Evolutionary conservation across 179 eudicot genomes (phyloP), one percentile per base, ranked within the genome.

Genomic region (Amaranthus tricolor): DNA sequence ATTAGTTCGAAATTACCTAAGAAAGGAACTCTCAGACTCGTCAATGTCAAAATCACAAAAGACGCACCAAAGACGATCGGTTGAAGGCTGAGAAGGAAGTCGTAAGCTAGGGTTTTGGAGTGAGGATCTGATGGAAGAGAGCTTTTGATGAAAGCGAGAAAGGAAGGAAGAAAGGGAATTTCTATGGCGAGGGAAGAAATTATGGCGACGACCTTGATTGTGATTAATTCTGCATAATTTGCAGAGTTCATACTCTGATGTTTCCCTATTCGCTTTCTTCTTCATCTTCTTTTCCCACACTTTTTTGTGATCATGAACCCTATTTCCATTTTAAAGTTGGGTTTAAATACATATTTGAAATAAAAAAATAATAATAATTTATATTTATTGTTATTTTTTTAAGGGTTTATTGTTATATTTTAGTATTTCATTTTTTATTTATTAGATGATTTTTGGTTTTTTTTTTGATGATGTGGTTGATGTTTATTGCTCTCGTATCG

Each of bases 161-260:
- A 93, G 82, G 75, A 85, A 81, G 7, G 90, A 68, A 60, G 98
- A 87, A 81, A 89, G 92, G 62, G 92, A 78, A 50, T 80, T 79
- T 17, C 70, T 76, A 84, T 93, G 98, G 82, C 80, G 81, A 3
- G 95, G 90, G 74, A 89, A 85, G 79, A 77, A 93, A 69, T 88
- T 93, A 75, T 93, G 97, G 68, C 91, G 87, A 31, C 91, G 90
- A 49, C 95, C 97, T 82, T 88, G 86, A 73, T 91, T 80, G 79
- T 93, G 98, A 78, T 91, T 93, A 24, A 93, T 81, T 72, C 70
- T 88, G 77, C 98, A 93, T 0, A 91, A 79, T 56, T 84, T 72
- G 82, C 98, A 93, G 79, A 85, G 89, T 51, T 86, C 90, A 72
- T 70, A 91, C 48, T 79, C 77, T 31, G 75, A 47, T 55, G 20